Base-by-base conservation (phyloP, 331 rosid species). In the Quercus lobata region DNA sequence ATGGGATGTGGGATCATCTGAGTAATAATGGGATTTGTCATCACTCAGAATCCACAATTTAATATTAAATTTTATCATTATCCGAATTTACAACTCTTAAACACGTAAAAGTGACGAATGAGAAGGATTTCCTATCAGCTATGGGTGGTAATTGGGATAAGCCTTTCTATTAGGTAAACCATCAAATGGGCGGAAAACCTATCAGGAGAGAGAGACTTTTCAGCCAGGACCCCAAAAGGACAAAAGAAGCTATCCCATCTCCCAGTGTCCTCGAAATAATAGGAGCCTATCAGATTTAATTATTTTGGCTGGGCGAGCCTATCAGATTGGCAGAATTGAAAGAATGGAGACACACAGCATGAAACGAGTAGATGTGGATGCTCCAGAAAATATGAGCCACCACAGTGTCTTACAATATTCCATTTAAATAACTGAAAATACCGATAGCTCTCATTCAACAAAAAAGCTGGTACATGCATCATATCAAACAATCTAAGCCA, bases 71-170 rank as follows among this genome's bases (percentile, higher is more conserved):
- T 2, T 37, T 41, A 41, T 8, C 3, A 8, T 8, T 41, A 9
- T 3, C 9, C 3, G 0, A 41, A 41, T 9, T 0, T 9, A 41
- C 1, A 2, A 9, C 49, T 9, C 0, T 1, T 9, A 9, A 2
- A 2, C 12, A 0, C 0, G 0, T 41, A 41, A 41, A 8, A 1
- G 4, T 41, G 14, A 8, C 0, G 0, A 9, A 3, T 41, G 0
- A 7, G 11, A 7, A 37, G 46, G 3, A 37, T 37, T 37, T 8
- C 0, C 4, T 41, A 41, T 2, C 1, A 9, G 49, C 14, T 12
- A 2, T 41, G 3, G 3, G 49, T 41, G 49, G 49, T 41, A 9
- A 41, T 41, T 41, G 14, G 49, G 49, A 41, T 49, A 49, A 12
- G 4, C 54, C 17, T 49, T 49, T 49, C 54, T 49, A 49, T 49